A percentile compares a stretch with the other conserved stretches of the same genome.
phyloP scores from a whole-genome alignment of 2,329 filamentous ascomycete species.

The Apiospora malaysiana region DNA sequence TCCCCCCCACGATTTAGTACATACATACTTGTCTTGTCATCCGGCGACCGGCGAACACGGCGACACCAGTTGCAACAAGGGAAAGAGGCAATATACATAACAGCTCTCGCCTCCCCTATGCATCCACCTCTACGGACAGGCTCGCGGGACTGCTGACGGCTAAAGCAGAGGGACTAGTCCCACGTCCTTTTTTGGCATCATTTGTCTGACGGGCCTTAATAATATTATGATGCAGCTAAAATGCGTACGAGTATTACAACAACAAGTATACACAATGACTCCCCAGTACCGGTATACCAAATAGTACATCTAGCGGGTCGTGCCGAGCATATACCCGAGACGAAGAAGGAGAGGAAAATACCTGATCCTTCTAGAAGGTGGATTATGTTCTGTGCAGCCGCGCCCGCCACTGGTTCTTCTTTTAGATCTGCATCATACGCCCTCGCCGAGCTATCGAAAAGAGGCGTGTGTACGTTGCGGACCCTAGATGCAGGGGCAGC shows the following conservation, averaged over 20 bases:
- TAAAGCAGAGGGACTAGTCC: background rate
- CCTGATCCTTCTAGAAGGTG: background rate
- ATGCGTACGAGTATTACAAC: too few species aligned
- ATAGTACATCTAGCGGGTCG: background rate
- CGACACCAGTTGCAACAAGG: background rate
- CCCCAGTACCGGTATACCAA: background rate
- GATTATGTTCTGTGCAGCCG: background rate
- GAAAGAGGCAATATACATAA: background rate
- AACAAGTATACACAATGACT: background rate
- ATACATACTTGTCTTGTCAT: background rate
- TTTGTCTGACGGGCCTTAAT: background rate
- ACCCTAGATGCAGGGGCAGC: background rate
- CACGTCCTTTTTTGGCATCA: background rate
- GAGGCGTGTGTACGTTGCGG: background rate
- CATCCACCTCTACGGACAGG: background rate
- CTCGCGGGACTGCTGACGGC: background rate
- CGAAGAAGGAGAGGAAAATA: background rate
- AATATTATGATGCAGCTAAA: background rate
- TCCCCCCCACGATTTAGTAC: background rate
- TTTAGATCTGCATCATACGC: background rate
- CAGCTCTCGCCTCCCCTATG: background rate
- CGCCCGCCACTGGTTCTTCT: background rate
- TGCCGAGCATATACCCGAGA: background rate
- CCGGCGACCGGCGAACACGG: conserved; percentile 1
- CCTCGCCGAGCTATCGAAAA: background rate